Evolutionary conservation across 2,329 filamentous ascomycete species (phyloP).

Genomic region (Pseudogymnoascus sp.): DNA sequence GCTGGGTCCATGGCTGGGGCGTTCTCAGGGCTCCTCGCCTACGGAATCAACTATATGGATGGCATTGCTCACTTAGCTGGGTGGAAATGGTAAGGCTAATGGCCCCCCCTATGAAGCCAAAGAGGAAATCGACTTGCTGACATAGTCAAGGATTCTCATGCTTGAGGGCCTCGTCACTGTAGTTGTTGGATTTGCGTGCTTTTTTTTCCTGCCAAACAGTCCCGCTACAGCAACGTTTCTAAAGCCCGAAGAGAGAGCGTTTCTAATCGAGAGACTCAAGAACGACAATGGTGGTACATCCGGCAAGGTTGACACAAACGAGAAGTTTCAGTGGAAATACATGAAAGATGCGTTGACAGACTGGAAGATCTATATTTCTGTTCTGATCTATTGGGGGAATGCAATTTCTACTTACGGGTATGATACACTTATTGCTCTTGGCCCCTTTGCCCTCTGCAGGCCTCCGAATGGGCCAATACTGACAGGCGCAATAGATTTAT

Average conservation of each 20-base stretch:
- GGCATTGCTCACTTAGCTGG: not conserved
- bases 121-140: not conserved
- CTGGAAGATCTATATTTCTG: conserved; percentile 28
- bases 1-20: not conserved
- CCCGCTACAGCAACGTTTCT: conserved; percentile 67
- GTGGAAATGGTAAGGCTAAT: not conserved
- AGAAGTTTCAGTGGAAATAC: conserved; percentile 24
- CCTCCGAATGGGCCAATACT: not conserved
- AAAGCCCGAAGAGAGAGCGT: conserved; percentile 54
- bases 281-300: conserved; percentile 42
- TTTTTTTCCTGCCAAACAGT: conserved; percentile 59
- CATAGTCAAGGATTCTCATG: conserved; percentile 26
- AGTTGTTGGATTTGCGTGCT: conserved; percentile 31
- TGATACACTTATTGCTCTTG: not conserved
- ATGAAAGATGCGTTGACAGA: conserved; percentile 26
- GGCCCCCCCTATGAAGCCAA: not conserved
- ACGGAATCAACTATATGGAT: not conserved
- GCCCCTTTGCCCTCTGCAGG: not conserved
- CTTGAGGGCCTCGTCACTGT: conserved; percentile 28
- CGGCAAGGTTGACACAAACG: conserved; percentile 43
- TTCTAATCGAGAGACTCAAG: conserved; percentile 59
- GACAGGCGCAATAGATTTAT: conserved; percentile 7
- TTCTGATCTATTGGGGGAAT: conserved; percentile 9
- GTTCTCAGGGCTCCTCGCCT: not conserved
- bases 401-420: conserved; percentile 10